These are phyloP conservation scores for Aspergillus fijiensis DNA, from an alignment of 2,329 filamentous ascomycete genomes.

Conservation along the genomic window DNA sequence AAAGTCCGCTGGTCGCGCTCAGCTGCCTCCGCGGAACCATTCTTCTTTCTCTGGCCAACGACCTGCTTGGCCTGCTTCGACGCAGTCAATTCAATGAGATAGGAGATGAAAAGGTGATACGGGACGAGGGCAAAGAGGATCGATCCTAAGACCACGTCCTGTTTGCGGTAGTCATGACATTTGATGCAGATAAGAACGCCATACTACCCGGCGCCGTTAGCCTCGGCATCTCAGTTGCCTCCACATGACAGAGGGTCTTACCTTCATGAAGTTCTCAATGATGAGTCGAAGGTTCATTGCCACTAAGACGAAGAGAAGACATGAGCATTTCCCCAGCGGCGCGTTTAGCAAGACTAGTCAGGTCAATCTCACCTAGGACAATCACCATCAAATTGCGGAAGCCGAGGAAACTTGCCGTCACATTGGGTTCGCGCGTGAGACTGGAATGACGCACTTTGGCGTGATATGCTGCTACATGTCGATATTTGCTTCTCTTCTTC, in stretches of 20 bases:
- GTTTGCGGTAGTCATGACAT: slow-evolving; percentile 80
- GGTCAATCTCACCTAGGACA: slow-evolving; percentile 65
- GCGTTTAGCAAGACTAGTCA: background rate
- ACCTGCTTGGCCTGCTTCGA: slow-evolving; percentile 73
- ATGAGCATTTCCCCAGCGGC: slow-evolving; percentile 9
- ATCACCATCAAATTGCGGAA: slow-evolving; percentile 97
- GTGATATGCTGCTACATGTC: slow-evolving; percentile 88
- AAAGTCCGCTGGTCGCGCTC: slow-evolving; percentile 65
- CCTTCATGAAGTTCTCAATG: slow-evolving; percentile 96
- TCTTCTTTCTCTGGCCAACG: slow-evolving; percentile 58
- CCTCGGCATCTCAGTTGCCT: background rate
- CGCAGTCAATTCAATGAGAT: slow-evolving; percentile 81
- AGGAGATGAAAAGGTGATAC: slow-evolving; percentile 85
- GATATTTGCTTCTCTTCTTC: slow-evolving; percentile 66
- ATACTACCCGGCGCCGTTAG: slow-evolving; percentile 58
- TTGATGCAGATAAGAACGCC: slow-evolving; percentile 89
- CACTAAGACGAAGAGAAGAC: slow-evolving; percentile 54
- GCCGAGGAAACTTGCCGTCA: slow-evolving; percentile 80
- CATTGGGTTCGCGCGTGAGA: slow-evolving; percentile 76
- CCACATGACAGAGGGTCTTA: slow-evolving; percentile 34
- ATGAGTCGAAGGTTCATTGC: slow-evolving; percentile 91
- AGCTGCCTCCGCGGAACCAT: slow-evolving; percentile 54
- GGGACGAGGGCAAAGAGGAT: slow-evolving; percentile 84
- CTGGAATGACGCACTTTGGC: slow-evolving; percentile 70
- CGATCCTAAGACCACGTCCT: slow-evolving; percentile 73